phyloP scores from a whole-genome alignment of 306 rosid genomes.

The Medicago arabica region DNA sequence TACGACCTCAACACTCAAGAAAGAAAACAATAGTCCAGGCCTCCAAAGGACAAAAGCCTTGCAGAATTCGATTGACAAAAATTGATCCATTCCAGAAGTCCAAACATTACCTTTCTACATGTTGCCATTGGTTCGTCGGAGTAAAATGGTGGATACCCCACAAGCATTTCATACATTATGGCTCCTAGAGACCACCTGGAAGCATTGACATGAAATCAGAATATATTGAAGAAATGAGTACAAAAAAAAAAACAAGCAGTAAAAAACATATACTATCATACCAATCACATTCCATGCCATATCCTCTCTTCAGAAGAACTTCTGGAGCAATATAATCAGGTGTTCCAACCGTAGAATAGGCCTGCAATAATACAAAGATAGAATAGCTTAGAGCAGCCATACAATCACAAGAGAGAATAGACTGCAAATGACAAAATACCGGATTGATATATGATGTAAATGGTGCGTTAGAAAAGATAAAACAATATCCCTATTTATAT shows the following conservation, averaged over 20 bases:
- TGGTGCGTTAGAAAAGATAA: too few relatives aligned
- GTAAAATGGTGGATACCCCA: conserved; percentile 88
- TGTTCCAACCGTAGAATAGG: conserved; percentile 91
- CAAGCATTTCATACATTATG: conserved; percentile 94
- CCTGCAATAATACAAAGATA: conserved; percentile 55
- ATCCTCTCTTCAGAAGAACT: conserved; percentile 81
- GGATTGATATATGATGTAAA: too few relatives aligned
- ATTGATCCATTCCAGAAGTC: conserved; percentile 15
- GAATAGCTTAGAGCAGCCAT: conserved; percentile 26
- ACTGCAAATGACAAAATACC: too few relatives aligned
- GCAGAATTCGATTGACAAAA: background rate
- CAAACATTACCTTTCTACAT: conserved; percentile 73
- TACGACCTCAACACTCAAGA: too few relatives aligned
- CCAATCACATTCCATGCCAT: conserved; percentile 95
- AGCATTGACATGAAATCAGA: conserved; percentile 42
- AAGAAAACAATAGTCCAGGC: too few relatives aligned
- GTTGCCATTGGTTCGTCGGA: conserved; percentile 88
- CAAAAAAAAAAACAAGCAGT: background rate
- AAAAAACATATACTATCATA: conserved; percentile 36
- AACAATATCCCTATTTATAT: too few relatives aligned
- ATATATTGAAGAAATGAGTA: conserved; percentile 16
- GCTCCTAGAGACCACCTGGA: conserved; percentile 98
- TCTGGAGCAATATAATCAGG: conserved; percentile 95
- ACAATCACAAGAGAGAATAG: too few relatives aligned
- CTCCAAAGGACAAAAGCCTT: too few relatives aligned